A percentile compares a stretch with the other conserved stretches of the same genome.
Evolutionary conservation across 495 filamentous ascomycete genomes (phyloP).

Genomic region (Podospora bellae-mahoneyi): DNA sequence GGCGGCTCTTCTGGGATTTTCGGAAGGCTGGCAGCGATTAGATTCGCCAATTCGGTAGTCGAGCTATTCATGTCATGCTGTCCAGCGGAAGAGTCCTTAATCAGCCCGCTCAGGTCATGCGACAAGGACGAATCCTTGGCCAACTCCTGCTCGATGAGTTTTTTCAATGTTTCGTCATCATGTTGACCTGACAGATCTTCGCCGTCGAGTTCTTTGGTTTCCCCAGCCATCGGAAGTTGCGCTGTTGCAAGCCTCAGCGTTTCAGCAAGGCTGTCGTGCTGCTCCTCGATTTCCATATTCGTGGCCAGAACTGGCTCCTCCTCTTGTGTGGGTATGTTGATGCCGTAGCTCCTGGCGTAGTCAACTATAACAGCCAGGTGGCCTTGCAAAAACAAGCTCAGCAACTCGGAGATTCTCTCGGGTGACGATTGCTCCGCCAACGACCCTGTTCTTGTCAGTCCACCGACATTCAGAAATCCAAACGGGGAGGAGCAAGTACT

Average conservation of each 20-base stretch:
- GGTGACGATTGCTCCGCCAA: constrained; percentile 76
- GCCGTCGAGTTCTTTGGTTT: constrained; percentile 13
- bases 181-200: constrained; percentile 10
- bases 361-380: constrained; percentile 65
- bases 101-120: not conserved
- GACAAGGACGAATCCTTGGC: constrained; percentile 11
- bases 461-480: not conserved
- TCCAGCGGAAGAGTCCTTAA: constrained; percentile 16
- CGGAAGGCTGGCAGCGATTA: constrained; percentile 29
- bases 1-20: constrained; percentile 12
- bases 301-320: constrained; percentile 24
- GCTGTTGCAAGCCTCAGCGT: constrained; percentile 28
- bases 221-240: constrained; percentile 15
- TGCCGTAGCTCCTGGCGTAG: constrained; percentile 42
- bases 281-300: constrained; percentile 16
- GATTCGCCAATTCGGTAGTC: constrained; percentile 24
- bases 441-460: constrained; percentile 40
- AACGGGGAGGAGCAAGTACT: constrained; percentile 23
- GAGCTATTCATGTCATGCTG: constrained; percentile 11
- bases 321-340: constrained; percentile 36
- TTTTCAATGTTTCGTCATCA: constrained; percentile 22
- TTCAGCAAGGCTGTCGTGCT: constrained; percentile 35
- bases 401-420: constrained; percentile 69
- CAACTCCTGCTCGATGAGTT: constrained; percentile 30
- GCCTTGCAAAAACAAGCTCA: constrained; percentile 71